Base-by-base conservation (phyloP, 2,329 filamentous ascomycete genomes). In the Tolypocladium tundrense region DNA sequence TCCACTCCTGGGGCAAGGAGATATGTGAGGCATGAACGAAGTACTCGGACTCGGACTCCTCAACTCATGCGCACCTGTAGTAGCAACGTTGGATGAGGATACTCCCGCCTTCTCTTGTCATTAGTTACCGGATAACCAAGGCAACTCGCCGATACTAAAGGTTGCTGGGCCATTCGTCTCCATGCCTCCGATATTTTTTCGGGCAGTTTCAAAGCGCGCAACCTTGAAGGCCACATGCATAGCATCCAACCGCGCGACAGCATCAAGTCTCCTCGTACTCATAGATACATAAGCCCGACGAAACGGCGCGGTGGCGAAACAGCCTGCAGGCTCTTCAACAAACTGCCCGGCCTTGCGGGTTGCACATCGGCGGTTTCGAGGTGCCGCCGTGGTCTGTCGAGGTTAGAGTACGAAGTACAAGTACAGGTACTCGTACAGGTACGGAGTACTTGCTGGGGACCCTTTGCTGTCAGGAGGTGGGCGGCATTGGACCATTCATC, bases 401-500 rank as follows among this genome's bases (percentile, higher is more conserved):
- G 39, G 14, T 24, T 40, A 16, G 19, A 53, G 16, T 4, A 14
- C 40, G 21, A 24, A 24, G 21, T 24, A 24, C 21, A 27, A 11
- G 54, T 56, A 56, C 43, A 31, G 57, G 57, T 48, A 57, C 55
- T 6, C 27, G 27, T 27, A 5, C 27, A 27, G 16, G 16, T 35
- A 33, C 48, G 48, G 27, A 6, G 48, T 35, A 51, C 41, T 52
- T 52, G 54, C 41, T 55, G 41, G 41, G 53, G n/a, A 43, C 41
- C 24, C n/a, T 37, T 33, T 51, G 48, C 48, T 27, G 27, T 50
- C 45, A 50, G 45, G 48, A 31, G 33, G 40, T n/a, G 33, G 24
- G 39, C 50, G 35, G 60, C 59, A 64, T 60, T 63, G 60, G 64
- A 54, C 60, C 62, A 69, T 74, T 73, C 74, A 69, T 74, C 74